Evolutionary conservation across 2,329 filamentous ascomycete species (phyloP).

Genomic region (Kalaharituber pfeilii): DNA sequence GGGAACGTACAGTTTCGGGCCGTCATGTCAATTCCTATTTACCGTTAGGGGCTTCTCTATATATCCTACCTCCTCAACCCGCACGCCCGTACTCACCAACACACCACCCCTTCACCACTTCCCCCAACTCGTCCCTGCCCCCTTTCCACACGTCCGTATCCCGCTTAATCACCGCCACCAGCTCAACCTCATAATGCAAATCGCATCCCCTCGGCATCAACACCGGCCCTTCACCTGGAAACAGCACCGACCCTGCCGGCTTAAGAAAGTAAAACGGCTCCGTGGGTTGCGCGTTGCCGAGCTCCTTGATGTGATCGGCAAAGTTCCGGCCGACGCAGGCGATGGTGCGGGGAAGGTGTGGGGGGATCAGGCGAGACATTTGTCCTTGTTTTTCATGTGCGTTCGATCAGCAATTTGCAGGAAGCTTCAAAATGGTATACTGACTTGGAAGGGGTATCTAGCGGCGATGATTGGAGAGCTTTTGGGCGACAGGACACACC

Average conservation of each 20-base stretch:
- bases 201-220: conserved; percentile 66
- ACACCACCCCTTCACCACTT: conserved; percentile 10
- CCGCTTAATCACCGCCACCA: conserved; percentile 78
- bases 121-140: conserved; percentile 41
- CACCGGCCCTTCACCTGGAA: conserved; percentile 60
- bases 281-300: conserved; percentile 72
- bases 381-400: too few relatives aligned
- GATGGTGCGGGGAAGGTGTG: conserved; percentile 45
- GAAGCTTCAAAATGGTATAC: too few relatives aligned
- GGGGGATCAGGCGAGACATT: conserved; percentile 4
- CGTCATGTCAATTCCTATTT: conserved; percentile 72
- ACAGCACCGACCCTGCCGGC: conserved; percentile 69
- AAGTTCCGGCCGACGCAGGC: conserved; percentile 95
- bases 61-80: background rate
- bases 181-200: conserved; percentile 88
- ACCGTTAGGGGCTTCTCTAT: background rate
- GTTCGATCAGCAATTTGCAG: too few relatives aligned
- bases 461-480: too few relatives aligned
- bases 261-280: conserved; percentile 99
- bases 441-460: too few relatives aligned
- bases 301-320: conserved; percentile 85
- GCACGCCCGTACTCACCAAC: conserved; percentile 7
- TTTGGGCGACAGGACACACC: too few relatives aligned
- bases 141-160: conserved; percentile 56
- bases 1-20: conserved; percentile 47